Conservation (phyloP, 306 rosid genomes). For the Hylodesmum podocarpum region DNA sequence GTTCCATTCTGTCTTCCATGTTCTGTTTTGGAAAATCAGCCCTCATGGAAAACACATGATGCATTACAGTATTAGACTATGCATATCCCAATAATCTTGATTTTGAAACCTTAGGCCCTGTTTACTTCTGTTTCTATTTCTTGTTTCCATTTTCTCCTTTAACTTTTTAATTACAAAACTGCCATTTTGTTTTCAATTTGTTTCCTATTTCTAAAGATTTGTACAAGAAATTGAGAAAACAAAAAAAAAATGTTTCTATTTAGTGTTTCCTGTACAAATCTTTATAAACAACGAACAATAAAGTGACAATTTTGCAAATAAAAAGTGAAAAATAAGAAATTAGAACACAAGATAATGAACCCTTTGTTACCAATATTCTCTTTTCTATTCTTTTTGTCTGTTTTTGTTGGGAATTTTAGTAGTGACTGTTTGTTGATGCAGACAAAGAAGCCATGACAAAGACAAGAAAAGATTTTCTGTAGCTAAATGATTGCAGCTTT, state of each 20-base stretch:
- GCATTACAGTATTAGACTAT: neutral
- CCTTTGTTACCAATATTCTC: neutral
- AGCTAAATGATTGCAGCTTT: slow-evolving; percentile 26
- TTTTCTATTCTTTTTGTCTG: neutral
- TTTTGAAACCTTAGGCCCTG: slow-evolving; percentile 9
- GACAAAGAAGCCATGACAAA: slow-evolving; percentile 47
- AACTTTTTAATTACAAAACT: no score
- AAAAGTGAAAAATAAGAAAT: no score
- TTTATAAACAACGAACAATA: no score
- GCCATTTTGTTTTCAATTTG: no score
- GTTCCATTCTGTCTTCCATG: slow-evolving; percentile 16
- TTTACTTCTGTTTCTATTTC: no score
- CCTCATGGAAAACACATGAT: neutral
- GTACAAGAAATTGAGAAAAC: no score
- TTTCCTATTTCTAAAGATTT: no score
- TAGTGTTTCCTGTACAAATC: no score
- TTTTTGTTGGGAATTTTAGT: neutral
- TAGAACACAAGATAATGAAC: no score
- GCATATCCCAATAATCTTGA: neutral
- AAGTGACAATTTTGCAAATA: no score
- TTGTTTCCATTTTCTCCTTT: no score
- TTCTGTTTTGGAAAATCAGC: neutral
- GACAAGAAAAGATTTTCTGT: slow-evolving; percentile 22
- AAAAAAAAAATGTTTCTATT: no score
- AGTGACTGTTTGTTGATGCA: slow-evolving; percentile 40